Evolutionary conservation across 441 rosid genomes (phyloP).

Genomic region (Eutrema salsugineum): DNA sequence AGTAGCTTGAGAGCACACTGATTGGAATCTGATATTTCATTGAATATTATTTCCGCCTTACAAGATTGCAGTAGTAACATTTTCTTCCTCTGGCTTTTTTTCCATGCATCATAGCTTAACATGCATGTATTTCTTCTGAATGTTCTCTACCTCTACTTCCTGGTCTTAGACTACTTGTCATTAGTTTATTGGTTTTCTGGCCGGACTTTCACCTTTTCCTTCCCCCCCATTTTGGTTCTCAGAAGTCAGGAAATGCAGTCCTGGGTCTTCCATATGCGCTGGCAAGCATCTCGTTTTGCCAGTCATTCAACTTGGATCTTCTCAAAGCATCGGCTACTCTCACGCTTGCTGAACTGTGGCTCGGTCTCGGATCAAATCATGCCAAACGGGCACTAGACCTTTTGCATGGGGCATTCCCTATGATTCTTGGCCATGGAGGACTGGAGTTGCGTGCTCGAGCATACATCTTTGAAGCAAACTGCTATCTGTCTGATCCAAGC

Average conservation of each 20-base stretch:
- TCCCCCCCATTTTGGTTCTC: constrained; percentile 16
- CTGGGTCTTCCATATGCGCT: constrained; percentile 90
- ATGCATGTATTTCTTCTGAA: not conserved
- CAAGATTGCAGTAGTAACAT: not conserved
- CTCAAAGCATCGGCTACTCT: constrained; percentile 93
- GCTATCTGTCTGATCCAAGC: constrained; percentile 77
- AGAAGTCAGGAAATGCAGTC: constrained; percentile 98
- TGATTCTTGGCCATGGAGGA: constrained; percentile 97
- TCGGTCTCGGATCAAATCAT: constrained; percentile 80
- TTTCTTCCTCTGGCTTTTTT: not conserved
- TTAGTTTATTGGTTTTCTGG: not conserved
- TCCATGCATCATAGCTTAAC: not conserved
- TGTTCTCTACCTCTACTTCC: not conserved
- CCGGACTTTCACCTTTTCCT: not conserved
- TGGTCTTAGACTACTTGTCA: not conserved
- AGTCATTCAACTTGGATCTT: constrained; percentile 95
- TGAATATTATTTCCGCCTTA: not conserved
- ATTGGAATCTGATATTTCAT: constrained; percentile 10
- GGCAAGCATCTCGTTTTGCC: constrained; percentile 96
- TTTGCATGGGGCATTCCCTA: constrained; percentile 71
- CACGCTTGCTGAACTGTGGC: constrained; percentile 93
- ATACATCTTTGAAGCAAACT: constrained; percentile 83
- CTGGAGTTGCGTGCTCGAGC: constrained; percentile 93
- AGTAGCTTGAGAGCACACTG: not conserved
- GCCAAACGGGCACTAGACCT: constrained; percentile 77